A percentile compares a stretch with the other conserved stretches of the same genome.
phyloP scores from a whole-genome alignment of 345 rosid genomes.

The Dovyalis caffra region DNA sequence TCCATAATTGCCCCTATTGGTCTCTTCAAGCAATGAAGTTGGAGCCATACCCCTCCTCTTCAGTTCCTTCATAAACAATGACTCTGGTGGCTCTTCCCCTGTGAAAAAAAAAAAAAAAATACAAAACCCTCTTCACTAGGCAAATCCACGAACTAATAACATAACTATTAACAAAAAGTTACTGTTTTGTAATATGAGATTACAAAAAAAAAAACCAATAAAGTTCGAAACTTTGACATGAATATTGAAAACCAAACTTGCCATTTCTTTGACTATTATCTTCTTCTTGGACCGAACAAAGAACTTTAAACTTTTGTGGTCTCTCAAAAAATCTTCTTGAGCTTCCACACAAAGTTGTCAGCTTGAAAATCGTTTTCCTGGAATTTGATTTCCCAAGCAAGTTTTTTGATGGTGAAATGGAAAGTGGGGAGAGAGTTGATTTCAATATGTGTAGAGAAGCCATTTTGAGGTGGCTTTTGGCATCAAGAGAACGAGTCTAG shows the following conservation, averaged over 20 bases:
- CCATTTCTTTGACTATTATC: constrained; percentile 63
- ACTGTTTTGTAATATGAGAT: background rate
- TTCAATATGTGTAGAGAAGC: constrained; percentile 47
- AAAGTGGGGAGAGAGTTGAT: constrained; percentile 43
- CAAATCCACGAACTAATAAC: background rate
- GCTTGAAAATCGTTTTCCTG: constrained; percentile 33
- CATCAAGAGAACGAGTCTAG: constrained; percentile 22
- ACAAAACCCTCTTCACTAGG: constrained; percentile 4
- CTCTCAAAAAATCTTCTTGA: constrained; percentile 16
- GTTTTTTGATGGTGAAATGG: constrained; percentile 42
- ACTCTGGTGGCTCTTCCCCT: constrained; percentile 96
- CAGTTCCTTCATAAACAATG: constrained; percentile 89
- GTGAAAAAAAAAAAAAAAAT: constrained; percentile 2
- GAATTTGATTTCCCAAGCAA: constrained; percentile 34
- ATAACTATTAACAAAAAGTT: background rate
- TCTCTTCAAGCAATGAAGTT: constrained; percentile 76
- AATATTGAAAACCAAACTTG: constrained; percentile 22
- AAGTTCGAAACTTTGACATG: background rate
- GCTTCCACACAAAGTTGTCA: constrained; percentile 18
- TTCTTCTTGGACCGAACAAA: constrained; percentile 50
- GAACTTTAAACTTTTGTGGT: constrained; percentile 30
- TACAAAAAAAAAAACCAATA: background rate
- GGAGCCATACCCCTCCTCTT: constrained; percentile 94
- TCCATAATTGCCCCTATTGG: constrained; percentile 41
- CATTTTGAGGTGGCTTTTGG: constrained; percentile 24